phyloP scores from a whole-genome alignment of 257 asterid genomes.

The Scutellaria barbata region DNA sequence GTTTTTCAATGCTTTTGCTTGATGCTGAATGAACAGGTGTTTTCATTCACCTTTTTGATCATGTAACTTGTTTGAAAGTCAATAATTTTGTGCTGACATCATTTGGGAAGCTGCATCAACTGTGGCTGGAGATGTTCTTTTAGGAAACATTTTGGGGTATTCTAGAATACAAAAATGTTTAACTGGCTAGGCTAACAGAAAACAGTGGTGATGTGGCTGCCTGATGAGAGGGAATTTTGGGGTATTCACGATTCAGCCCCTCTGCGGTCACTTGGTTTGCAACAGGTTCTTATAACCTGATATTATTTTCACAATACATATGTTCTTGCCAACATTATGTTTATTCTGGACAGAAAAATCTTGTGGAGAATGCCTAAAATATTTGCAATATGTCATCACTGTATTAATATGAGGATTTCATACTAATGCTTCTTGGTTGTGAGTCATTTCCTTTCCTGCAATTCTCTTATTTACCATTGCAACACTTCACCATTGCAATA shows the following conservation, averaged over 20 bases:
- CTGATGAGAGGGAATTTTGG: constrained; percentile 97
- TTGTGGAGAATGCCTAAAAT: too few species aligned
- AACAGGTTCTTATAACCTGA: too few species aligned
- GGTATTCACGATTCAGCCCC: constrained; percentile 77
- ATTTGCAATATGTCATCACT: too few species aligned
- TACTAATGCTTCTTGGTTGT: background rate
- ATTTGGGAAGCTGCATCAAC: constrained; percentile 94
- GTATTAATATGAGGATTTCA: too few species aligned
- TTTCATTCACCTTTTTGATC: constrained; percentile 7
- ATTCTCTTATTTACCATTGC: constrained; percentile 36
- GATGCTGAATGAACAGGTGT: background rate
- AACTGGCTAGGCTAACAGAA: constrained; percentile 93
- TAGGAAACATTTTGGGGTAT: constrained; percentile 96
- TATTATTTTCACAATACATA: too few species aligned
- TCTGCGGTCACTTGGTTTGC: constrained; percentile 79
- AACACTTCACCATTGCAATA: constrained; percentile 95
- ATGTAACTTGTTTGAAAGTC: constrained; percentile 13
- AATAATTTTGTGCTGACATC: constrained; percentile 64
- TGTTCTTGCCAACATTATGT: too few species aligned
- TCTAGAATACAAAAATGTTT: constrained; percentile 86
- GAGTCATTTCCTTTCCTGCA: background rate
- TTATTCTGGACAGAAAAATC: too few species aligned
- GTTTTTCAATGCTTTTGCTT: constrained; percentile 6
- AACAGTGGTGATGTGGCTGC: constrained; percentile 95
- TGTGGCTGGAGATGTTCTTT: constrained; percentile 92